Evolutionary conservation across 148 eudicot species (phyloP).

Genomic region (Diospyros lotus): DNA sequence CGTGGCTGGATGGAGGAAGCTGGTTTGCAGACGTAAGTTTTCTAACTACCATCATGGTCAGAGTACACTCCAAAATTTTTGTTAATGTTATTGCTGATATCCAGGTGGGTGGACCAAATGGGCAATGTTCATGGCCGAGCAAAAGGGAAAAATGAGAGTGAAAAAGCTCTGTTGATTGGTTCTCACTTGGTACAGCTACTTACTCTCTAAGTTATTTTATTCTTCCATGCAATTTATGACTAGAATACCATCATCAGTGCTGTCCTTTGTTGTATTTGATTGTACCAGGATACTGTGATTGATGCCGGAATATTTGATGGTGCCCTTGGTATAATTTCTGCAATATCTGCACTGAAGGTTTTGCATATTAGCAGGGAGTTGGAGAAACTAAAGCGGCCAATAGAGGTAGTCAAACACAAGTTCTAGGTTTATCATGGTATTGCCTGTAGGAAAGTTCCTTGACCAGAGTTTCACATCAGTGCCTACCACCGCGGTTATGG

Average conservation of each 20-base stretch:
- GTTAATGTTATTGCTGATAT: slow-evolving; percentile 14
- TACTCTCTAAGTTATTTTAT: background rate
- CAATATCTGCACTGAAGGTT: slow-evolving; percentile 82
- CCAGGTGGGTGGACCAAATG: slow-evolving; percentile 93
- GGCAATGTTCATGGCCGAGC: slow-evolving; percentile 94
- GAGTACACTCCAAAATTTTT: slow-evolving; percentile 15
- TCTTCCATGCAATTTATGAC: background rate
- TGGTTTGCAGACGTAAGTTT: slow-evolving; percentile 78
- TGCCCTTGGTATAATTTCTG: slow-evolving; percentile 73
- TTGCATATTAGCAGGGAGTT: slow-evolving; percentile 49
- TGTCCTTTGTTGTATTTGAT: slow-evolving; percentile 9
- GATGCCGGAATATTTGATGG: slow-evolving; percentile 98
- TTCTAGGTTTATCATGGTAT: background rate
- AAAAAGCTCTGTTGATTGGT: slow-evolving; percentile 72
- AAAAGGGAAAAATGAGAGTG: slow-evolving; percentile 63
- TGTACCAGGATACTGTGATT: slow-evolving; percentile 80
- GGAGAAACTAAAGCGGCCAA: slow-evolving; percentile 55
- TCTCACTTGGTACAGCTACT: slow-evolving; percentile 71
- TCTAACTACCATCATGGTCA: slow-evolving; percentile 7
- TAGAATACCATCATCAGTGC: background rate
- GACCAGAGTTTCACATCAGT: background rate
- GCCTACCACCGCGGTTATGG: background rate
- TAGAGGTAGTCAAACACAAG: slow-evolving; percentile 54
- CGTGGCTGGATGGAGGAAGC: slow-evolving; percentile 95
- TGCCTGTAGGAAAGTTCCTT: slow-evolving; percentile 1